Conservation (phyloP, 1,139 yeast genomes). For the Hyphopichia burtonii region DNA sequence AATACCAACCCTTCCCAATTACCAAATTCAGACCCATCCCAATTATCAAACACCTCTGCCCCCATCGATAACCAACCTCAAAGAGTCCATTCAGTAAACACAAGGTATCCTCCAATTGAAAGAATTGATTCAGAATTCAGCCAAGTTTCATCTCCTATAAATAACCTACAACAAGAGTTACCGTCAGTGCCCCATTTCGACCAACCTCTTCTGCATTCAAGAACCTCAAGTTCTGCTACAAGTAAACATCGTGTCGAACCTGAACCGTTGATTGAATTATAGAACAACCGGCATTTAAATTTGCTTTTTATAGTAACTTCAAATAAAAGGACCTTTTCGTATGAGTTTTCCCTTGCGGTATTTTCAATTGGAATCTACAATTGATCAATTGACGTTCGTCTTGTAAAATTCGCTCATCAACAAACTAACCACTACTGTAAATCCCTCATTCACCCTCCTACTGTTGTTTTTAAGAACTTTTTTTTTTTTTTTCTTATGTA, state of each 20-base stretch:
- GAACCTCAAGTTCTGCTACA: neutral
- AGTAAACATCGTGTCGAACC: slow-evolving; percentile 18
- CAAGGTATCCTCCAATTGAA: slow-evolving; percentile 20
- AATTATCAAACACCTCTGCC: slow-evolving; percentile 1
- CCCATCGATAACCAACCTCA: neutral
- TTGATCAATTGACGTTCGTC: neutral
- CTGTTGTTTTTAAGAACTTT: no score
- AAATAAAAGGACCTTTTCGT: neutral
- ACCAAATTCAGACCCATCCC: no score
- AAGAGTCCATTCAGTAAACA: slow-evolving; percentile 10
- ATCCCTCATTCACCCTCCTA: no score
- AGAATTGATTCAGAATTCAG: slow-evolving; percentile 10
- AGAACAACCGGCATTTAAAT: slow-evolving; percentile 3
- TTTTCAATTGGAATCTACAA: neutral
- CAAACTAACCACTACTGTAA: no score
- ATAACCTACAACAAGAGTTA: slow-evolving; percentile 5
- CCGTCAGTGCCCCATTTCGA: slow-evolving; percentile 7
- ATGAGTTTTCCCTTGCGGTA: neutral
- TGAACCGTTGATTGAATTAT: slow-evolving; percentile 40
- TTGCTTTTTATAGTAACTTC: neutral
- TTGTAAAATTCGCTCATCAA: no score
- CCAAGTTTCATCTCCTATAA: slow-evolving; percentile 1
- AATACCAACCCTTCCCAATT: no score
- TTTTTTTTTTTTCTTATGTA: no score
- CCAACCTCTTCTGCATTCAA: neutral